Evolutionary conservation across 306 rosid genomes (phyloP).

Genomic region (Malus orientalis): DNA sequence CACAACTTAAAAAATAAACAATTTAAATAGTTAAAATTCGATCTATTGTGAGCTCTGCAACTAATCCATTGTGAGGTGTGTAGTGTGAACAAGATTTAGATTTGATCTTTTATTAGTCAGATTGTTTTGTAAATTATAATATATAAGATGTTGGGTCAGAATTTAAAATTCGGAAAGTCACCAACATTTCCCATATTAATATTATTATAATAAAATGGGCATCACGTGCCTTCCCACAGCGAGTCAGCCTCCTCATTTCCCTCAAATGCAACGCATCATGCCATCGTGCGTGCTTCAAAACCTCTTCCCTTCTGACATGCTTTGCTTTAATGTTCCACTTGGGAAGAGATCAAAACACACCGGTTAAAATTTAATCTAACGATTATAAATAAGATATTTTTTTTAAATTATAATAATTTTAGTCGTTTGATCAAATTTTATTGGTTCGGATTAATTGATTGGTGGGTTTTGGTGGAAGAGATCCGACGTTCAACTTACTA

Average conservation of each 20-base stretch:
- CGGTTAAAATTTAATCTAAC: too few relatives aligned
- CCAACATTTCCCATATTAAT: background rate
- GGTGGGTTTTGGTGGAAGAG: accelerated
- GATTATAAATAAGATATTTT: too few relatives aligned
- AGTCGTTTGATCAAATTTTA: too few relatives aligned
- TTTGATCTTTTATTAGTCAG: background rate
- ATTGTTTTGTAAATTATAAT: background rate
- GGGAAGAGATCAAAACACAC: too few relatives aligned
- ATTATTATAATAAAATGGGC: conserved; percentile 27
- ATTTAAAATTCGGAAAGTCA: background rate
- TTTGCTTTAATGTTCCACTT: background rate
- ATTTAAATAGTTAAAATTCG: accelerated
- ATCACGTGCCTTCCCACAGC: conserved; percentile 36
- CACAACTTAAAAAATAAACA: too few relatives aligned
- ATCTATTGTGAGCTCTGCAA: too few relatives aligned
- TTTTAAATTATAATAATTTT: too few relatives aligned
- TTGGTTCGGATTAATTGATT: too few relatives aligned
- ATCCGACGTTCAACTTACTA: background rate
- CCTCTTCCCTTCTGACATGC: background rate
- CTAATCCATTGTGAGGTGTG: too few relatives aligned
- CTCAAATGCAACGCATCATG: background rate
- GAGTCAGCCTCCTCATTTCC: background rate
- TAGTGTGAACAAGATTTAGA: too few relatives aligned
- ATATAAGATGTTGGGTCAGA: too few relatives aligned
- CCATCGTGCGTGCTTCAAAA: background rate